These are phyloP conservation scores for Neurospora sp. DNA, from an alignment of 495 filamentous ascomycete genomes.

Conservation along the genomic window DNA sequence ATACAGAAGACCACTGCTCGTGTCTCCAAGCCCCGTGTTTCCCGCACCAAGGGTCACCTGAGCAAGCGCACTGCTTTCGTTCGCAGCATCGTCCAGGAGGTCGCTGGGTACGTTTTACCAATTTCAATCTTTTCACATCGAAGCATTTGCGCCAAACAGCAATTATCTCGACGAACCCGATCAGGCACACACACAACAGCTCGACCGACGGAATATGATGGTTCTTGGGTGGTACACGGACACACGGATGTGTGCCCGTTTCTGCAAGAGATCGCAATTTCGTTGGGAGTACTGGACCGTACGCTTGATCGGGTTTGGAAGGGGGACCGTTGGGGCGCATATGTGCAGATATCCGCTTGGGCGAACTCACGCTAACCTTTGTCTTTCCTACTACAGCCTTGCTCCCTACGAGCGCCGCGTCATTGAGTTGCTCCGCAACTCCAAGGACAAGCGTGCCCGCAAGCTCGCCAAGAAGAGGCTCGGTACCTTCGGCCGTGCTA, in stretches of 20 bases:
- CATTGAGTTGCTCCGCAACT: constrained; percentile 96
- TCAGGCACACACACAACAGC: neutral
- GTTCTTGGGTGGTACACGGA: neutral
- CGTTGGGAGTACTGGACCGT: neutral
- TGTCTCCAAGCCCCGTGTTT: constrained; percentile 76
- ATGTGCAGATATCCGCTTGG: neutral
- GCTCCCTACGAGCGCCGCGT: constrained; percentile 97
- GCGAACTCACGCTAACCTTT: constrained; percentile 6
- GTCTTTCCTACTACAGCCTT: constrained; percentile 35
- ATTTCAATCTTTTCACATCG: neutral
- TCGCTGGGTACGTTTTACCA: constrained; percentile 56
- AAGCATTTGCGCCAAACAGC: neutral
- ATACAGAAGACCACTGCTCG: constrained; percentile 83
- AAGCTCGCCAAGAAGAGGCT: constrained; percentile 99
- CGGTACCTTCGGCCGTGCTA: constrained; percentile 93
- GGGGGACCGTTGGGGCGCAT: neutral
- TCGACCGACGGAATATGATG: neutral
- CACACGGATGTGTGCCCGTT: neutral
- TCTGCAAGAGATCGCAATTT: neutral
- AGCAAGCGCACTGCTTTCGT: constrained; percentile 92
- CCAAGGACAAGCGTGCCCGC: constrained; percentile 97
- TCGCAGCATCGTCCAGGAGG: constrained; percentile 85
- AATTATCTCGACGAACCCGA: neutral
- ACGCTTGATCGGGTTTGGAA: neutral
- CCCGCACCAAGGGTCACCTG: constrained; percentile 80